Conservation (phyloP, 2,329 filamentous ascomycete species). For the Ampelomyces quisqualis region DNA sequence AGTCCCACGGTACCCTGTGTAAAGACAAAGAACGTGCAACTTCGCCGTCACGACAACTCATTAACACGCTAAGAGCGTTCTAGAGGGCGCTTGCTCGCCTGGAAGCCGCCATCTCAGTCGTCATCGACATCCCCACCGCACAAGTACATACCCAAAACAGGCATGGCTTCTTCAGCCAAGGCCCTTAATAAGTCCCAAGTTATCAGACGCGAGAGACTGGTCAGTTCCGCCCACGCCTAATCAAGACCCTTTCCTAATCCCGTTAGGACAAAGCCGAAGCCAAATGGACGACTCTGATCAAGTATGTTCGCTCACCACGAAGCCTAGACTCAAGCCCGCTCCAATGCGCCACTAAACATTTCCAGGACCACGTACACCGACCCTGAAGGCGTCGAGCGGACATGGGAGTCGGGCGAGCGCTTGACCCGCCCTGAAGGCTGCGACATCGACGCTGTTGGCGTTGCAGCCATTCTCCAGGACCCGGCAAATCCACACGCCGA, state of each 20-base stretch:
- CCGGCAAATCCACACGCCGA: slow-evolving; percentile 30
- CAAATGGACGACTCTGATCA: slow-evolving; percentile 44
- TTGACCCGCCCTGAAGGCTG: slow-evolving; percentile 62
- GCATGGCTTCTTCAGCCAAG: slow-evolving; percentile 7
- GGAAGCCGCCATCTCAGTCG: too few species aligned
- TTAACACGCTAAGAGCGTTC: too few species aligned
- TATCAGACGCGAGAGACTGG: slow-evolving; percentile 40
- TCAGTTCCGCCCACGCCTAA: slow-evolving; percentile 16
- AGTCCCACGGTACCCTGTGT: too few species aligned
- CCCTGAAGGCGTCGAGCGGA: slow-evolving; percentile 58
- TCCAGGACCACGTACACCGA: slow-evolving; percentile 60
- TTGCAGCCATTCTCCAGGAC: slow-evolving; percentile 63
- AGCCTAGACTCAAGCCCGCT: too few species aligned
- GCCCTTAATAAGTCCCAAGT: slow-evolving; percentile 32
- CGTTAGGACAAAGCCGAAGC: slow-evolving; percentile 42
- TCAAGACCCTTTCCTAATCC: slow-evolving; percentile 13
- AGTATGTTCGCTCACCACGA: slow-evolving; percentile 28
- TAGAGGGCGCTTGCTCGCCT: too few species aligned
- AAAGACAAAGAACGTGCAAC: too few species aligned
- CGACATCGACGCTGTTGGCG: slow-evolving; percentile 71
- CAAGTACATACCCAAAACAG: neutral
- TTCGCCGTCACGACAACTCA: too few species aligned
- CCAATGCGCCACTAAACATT: slow-evolving; percentile 8
- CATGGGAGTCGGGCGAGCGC: slow-evolving; percentile 74
- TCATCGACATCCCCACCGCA: too few species aligned